Base-by-base conservation (phyloP, 2,329 filamentous ascomycete genomes). In the Arthrinium puccinioides region DNA sequence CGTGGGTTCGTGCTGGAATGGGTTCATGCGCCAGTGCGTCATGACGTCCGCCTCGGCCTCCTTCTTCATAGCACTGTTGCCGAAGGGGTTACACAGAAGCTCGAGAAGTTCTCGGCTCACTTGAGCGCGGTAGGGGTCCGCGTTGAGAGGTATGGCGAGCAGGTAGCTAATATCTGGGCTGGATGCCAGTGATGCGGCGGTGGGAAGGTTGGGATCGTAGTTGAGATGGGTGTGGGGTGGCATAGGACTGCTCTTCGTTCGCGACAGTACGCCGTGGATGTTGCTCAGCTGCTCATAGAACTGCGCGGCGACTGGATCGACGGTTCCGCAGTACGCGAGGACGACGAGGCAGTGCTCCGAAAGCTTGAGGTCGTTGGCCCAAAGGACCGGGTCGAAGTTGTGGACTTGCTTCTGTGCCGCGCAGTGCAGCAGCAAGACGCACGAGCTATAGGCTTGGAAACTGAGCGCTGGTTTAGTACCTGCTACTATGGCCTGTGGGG, bases 371-470 rank as follows among this genome's bases (percentile, higher is more conserved):
- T 60, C 56, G 9, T 44, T 47, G 9, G 42, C 36, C 51, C 54
- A 59, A 2, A 38, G 37, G 4, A 36, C 38, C 1, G 41, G 32
- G 4, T 40, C 44, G 27, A 52, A 49, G 13, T 45, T 39, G 40
- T 59, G 54, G 1, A 53, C 37, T 29, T 55, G 53, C 26, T 53
- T 55, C 32, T 60, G 57, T 1, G 51, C 48, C 5, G 51, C 44
- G 2, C 47, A 42, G 35, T 60, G 56, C 3, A 60, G 45, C 9
- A 60, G 43, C 3, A 57, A 47, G 9, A 53, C 43, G 36, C 52
- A 54, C 1, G 53, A 45, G 1, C 54, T 50, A 29, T 58, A 55
- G 2, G 55, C 37, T 47, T 60, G 55, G 18, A 55, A 51, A 13
- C 55, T 60, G 16, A 1, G 4, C 4, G 9, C 5, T 15, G 3